A percentile compares a stretch with the other conserved stretches of the same genome.
phyloP scores from a whole-genome alignment of 225 moss, liverwort and hornwort genomes.

The Pleurozium schreberi region DNA sequence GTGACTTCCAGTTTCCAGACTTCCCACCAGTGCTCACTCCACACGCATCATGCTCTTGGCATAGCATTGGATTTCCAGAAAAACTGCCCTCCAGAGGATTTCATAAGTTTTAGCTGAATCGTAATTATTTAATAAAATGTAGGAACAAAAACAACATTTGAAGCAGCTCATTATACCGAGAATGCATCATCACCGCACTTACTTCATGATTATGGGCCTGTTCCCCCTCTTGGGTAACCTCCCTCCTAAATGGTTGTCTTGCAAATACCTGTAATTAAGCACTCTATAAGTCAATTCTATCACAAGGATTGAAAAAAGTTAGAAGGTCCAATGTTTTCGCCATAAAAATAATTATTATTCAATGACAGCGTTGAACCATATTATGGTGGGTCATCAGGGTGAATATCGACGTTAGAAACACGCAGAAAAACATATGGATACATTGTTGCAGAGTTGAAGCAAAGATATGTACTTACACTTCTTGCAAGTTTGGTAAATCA shows the following conservation, averaged over 20 bases:
- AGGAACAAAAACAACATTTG: background rate
- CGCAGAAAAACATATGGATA: background rate
- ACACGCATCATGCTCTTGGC: conserved; percentile 8
- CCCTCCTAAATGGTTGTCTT: conserved; percentile 33
- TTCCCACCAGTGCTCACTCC: background rate
- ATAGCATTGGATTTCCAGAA: conserved; percentile 27
- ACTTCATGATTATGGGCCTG: conserved; percentile 24
- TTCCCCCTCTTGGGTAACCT: conserved; percentile 11
- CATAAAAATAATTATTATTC: too few relatives aligned
- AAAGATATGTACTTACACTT: conserved; percentile 17
- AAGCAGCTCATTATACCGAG: background rate
- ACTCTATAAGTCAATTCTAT: background rate
- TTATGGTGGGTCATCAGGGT: background rate
- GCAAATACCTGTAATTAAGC: conserved; percentile 12
- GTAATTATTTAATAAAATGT: background rate
- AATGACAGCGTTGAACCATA: background rate
- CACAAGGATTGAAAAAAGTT: background rate
- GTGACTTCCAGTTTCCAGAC: conserved; percentile 14
- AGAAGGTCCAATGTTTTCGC: background rate
- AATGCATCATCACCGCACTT: background rate
- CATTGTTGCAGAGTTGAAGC: background rate
- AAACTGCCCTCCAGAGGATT: conserved; percentile 5
- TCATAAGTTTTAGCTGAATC: background rate
- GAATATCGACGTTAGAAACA: background rate
- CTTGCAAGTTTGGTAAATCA: conserved; percentile 30